Conservation (phyloP, 164 flowering plant genomes). For the Dillenia suffruticosa region DNA sequence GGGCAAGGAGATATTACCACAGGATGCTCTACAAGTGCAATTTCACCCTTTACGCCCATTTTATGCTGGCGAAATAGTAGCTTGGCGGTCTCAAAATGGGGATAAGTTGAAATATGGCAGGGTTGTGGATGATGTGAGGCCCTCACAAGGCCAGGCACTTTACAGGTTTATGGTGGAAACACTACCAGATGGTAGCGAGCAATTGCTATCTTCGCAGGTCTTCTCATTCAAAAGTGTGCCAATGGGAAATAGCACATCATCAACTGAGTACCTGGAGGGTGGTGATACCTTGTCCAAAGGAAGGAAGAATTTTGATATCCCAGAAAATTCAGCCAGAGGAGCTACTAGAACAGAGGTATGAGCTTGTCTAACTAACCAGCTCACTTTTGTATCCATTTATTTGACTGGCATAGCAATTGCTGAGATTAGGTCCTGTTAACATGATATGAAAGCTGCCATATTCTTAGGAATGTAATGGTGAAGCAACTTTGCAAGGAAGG, state of each 20-base stretch:
- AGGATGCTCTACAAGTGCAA: slow-evolving; percentile 85
- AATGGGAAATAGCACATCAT: slow-evolving; percentile 32
- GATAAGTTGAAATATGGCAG: slow-evolving; percentile 91
- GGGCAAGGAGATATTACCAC: slow-evolving; percentile 75
- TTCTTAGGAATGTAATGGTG: too few species aligned
- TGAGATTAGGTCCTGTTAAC: too few species aligned
- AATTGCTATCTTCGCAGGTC: slow-evolving; percentile 79
- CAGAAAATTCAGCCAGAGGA: slow-evolving; percentile 36
- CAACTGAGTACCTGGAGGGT: slow-evolving; percentile 25
- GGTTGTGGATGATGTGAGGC: slow-evolving; percentile 83
- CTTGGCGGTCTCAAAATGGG: slow-evolving; percentile 81
- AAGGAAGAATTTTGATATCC: slow-evolving; percentile 16
- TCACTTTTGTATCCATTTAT: too few species aligned
- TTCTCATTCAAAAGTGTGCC: slow-evolving; percentile 77
- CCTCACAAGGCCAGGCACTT: slow-evolving; percentile 90
- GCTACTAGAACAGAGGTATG: slow-evolving; percentile 48
- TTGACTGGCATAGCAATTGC: too few species aligned
- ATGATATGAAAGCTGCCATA: too few species aligned
- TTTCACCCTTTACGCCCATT: slow-evolving; percentile 94
- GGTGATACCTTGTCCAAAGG: slow-evolving; percentile 14
- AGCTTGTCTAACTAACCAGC: neutral
- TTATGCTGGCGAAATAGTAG: slow-evolving; percentile 88
- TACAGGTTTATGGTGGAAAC: slow-evolving; percentile 82
- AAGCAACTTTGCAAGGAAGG: too few species aligned
- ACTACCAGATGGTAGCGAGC: slow-evolving; percentile 51